These are phyloP conservation scores for Dendryphion nanum DNA, from an alignment of 2,329 filamentous ascomycete genomes.

Conservation along the genomic window DNA sequence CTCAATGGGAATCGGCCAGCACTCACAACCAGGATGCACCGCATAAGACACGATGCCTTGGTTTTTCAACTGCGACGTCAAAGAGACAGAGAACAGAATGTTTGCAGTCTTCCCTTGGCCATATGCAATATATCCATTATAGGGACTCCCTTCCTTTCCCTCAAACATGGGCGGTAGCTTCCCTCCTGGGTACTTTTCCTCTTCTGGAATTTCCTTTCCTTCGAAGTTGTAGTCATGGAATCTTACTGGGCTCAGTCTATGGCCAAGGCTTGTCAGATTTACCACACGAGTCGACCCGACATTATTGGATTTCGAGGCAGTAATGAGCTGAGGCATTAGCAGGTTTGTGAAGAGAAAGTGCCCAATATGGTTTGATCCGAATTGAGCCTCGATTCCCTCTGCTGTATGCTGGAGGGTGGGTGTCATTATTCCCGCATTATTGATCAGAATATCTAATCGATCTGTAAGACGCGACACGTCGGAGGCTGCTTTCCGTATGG, in stretches of 20 bases:
- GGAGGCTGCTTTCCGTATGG: conserved; percentile 35
- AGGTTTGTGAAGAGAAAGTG: conserved; percentile 48
- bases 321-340: conserved; percentile 40
- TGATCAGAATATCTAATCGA: conserved; percentile 45
- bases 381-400: conserved; percentile 50
- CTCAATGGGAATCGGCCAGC: neutral
- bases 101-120: conserved; percentile 33
- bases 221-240: conserved; percentile 48
- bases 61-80: conserved; percentile 16
- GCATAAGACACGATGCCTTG: conserved; percentile 29
- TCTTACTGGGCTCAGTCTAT: conserved; percentile 27
- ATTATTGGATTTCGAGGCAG: conserved; percentile 30
- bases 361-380: conserved; percentile 50
- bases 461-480: conserved; percentile 23
- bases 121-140: conserved; percentile 29
- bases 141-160: conserved; percentile 3
- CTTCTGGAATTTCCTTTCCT: conserved; percentile 23
- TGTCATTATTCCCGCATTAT: conserved; percentile 45
- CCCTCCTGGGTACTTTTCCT: conserved; percentile 17
- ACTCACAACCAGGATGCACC: conserved; percentile 34
- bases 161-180: conserved; percentile 17
- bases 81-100: conserved; percentile 25
- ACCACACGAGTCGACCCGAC: conserved; percentile 23
- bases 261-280: conserved; percentile 30
- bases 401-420: conserved; percentile 27